Evolutionary conservation across 176 grass and related monocot genomes (phyloP), one percentile per base, ranked within the genome.

Genomic region (Secale cereale): DNA sequence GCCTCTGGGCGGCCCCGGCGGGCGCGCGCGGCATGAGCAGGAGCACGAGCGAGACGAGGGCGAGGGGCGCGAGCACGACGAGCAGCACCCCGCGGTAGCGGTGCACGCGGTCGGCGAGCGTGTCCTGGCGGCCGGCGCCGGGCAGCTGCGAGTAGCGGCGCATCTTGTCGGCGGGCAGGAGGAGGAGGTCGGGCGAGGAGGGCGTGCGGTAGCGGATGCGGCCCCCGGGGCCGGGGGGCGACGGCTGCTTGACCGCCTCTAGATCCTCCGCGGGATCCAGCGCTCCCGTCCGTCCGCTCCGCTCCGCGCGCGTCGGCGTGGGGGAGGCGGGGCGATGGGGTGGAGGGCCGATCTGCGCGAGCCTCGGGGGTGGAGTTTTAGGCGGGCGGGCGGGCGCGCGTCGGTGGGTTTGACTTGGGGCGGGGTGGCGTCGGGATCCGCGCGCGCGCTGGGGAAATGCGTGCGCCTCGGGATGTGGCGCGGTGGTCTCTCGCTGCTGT

Each of bases 201-300:
- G 94, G 87, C 35, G 94, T 88, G 45, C 94, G 91, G 85, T 86
- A 94, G 64, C 94, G 94, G 86, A 98, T 89, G 85, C 85, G 82
- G 54, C 93, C 88, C 73, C 85, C 68, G 26, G 69, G 63, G 54
- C 54, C 8, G 85, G 80, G 77, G 79, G 91, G 78, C 74, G 85
- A 83, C 71, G 92, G 89, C 70, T 76, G 65, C 78, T 86, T 94
- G 36, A 59, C 56, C 79, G 89, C 78, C 79, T 96, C 94, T 71
- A 59, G 86, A 45, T 75, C 71, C 85, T 64, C 66, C 90, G 88
- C 68, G 35, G 91, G 76, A 92, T 94, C 90, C 93, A 94, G 89
- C 59, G 71, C 71, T 74, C 41, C 70, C 13, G 70, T 73, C 35
- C 54, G 17, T 57, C 54, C 48, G 48, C 54, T 57, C 54, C 27